Percentiles rank a stretch among this genome's conserved stretches.
These are phyloP conservation scores for Dendrobium chrysotoxum DNA, from an alignment of 106 monocot genomes.

Conservation along the genomic window DNA sequence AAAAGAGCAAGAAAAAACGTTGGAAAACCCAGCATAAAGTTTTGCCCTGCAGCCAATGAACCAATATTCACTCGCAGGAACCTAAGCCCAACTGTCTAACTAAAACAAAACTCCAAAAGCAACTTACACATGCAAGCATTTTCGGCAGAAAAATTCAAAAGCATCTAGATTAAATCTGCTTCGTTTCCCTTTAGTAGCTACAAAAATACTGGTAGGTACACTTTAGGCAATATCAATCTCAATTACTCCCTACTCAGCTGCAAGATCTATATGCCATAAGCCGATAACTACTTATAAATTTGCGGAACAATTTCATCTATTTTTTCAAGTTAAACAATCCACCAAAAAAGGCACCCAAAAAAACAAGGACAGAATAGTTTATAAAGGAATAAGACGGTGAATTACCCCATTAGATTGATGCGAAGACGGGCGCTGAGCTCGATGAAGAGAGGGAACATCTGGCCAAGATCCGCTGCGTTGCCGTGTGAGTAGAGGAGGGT, in stretches of 20 bases:
- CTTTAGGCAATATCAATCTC: not conserved
- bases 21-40: too few species aligned
- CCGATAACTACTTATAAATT: not conserved
- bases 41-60: not conserved
- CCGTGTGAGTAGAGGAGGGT: slow-evolving; percentile 24
- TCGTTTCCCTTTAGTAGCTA: not conserved
- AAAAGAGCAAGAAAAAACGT: not conserved
- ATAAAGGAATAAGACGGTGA: not conserved
- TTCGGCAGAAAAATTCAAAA: not conserved
- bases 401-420: slow-evolving; percentile 24
- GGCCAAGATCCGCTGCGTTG: slow-evolving; percentile 29
- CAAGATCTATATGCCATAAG: not conserved
- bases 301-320: not conserved
- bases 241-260: not conserved
- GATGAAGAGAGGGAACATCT: slow-evolving; percentile 26
- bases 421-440: slow-evolving; percentile 26
- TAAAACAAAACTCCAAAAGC: not conserved
- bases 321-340: not conserved
- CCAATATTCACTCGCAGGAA: too few species aligned
- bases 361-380: not conserved
- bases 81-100: not conserved
- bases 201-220: not conserved
- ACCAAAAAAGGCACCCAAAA: not conserved
- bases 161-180: not conserved
- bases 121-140: not conserved